Evolutionary conservation across 2,329 filamentous ascomycete species (phyloP).

Genomic region (Fusarium praegraminearum): DNA sequence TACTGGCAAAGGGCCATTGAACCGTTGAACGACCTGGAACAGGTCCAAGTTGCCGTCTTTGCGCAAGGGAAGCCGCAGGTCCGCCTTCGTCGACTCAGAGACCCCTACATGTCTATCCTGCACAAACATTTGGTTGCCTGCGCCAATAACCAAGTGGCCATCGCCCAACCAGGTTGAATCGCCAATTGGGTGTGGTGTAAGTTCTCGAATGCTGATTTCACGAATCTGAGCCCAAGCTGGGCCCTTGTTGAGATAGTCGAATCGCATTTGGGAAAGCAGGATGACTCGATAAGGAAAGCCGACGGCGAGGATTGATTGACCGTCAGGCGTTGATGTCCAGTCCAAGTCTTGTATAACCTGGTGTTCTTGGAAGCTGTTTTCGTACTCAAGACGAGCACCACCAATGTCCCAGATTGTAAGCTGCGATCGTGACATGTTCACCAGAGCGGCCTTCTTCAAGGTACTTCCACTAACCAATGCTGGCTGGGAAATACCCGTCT

Average conservation of each 20-base stretch:
- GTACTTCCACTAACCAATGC: slow-evolving; percentile 87
- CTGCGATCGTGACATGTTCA: slow-evolving; percentile 77
- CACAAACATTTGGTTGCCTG: slow-evolving; percentile 91
- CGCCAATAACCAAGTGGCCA: slow-evolving; percentile 86
- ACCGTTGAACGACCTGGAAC: slow-evolving; percentile 82
- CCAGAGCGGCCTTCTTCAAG: slow-evolving; percentile 86
- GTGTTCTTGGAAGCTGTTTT: slow-evolving; percentile 77
- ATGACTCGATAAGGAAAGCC: slow-evolving; percentile 89
- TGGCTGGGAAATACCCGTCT: slow-evolving; percentile 79
- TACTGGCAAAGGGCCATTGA: slow-evolving; percentile 88
- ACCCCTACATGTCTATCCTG: slow-evolving; percentile 80
- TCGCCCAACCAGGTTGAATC: slow-evolving; percentile 92
- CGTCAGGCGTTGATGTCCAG: slow-evolving; percentile 92
- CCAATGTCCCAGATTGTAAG: slow-evolving; percentile 93
- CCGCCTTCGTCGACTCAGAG: slow-evolving; percentile 69
- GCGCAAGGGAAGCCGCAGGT: slow-evolving; percentile 60
- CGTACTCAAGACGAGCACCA: slow-evolving; percentile 83
- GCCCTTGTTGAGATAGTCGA: slow-evolving; percentile 88
- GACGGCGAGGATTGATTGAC: slow-evolving; percentile 90
- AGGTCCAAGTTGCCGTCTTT: slow-evolving; percentile 72
- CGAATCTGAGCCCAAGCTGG: slow-evolving; percentile 90
- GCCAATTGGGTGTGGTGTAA: slow-evolving; percentile 90
- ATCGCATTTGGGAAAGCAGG: slow-evolving; percentile 86
- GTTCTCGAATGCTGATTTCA: slow-evolving; percentile 82
- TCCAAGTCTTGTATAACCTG: slow-evolving; percentile 88